phyloP scores from a whole-genome alignment of 2,329 filamentous ascomycete species.

The Lachnellula occidentalis region DNA sequence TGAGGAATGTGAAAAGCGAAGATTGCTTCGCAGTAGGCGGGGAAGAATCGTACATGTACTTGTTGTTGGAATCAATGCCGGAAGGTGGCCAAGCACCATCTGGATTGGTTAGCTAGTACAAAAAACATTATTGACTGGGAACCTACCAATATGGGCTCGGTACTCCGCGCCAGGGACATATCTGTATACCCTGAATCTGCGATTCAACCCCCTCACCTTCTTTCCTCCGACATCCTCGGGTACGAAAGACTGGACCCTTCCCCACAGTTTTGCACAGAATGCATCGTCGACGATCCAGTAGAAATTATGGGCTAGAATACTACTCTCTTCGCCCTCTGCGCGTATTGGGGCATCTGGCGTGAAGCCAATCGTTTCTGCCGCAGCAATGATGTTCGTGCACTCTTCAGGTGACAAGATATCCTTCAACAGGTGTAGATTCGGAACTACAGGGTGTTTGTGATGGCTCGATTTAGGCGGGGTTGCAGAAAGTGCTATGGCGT shows the following conservation, averaged over 20 bases:
- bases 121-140: neutral
- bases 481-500: slow-evolving; percentile 48
- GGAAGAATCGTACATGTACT: slow-evolving; percentile 62
- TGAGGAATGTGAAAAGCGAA: slow-evolving; percentile 62
- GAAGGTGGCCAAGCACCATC: slow-evolving; percentile 70
- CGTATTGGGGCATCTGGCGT: slow-evolving; percentile 62
- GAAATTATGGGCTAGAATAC: slow-evolving; percentile 66
- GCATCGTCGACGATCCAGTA: slow-evolving; percentile 64
- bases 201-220: slow-evolving; percentile 57
- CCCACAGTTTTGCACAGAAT: slow-evolving; percentile 60
- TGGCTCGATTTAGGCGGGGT: slow-evolving; percentile 46
- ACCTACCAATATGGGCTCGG: slow-evolving; percentile 54
- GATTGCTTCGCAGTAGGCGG: slow-evolving; percentile 55
- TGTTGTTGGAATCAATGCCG: slow-evolving; percentile 44
- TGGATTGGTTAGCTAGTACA: slow-evolving; percentile 10
- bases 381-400: slow-evolving; percentile 61
- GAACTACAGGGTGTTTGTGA: slow-evolving; percentile 53
- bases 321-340: slow-evolving; percentile 55
- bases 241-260: slow-evolving; percentile 52
- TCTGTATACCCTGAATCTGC: slow-evolving; percentile 65
- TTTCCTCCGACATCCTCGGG: slow-evolving; percentile 51
- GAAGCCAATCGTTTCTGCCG: slow-evolving; percentile 60
- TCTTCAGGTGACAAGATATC: slow-evolving; percentile 56
- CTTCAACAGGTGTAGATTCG: slow-evolving; percentile 53
- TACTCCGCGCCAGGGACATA: slow-evolving; percentile 71